phyloP scores from a whole-genome alignment of 345 rosid genomes.

The Populus alba region DNA sequence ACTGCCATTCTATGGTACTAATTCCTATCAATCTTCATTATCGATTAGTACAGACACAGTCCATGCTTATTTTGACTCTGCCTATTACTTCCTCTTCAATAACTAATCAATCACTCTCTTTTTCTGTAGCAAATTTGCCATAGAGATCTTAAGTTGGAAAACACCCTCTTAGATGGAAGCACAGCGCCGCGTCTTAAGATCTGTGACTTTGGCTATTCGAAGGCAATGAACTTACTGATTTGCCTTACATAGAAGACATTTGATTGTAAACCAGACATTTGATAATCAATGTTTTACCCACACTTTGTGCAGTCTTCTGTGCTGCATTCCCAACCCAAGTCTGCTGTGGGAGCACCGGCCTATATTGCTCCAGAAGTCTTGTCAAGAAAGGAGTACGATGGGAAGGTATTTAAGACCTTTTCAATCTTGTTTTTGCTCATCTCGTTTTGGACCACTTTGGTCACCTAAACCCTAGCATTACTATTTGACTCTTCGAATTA shows the following conservation, averaged over 20 bases:
- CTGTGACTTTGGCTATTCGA: slow-evolving; percentile 29
- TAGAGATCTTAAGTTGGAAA: slow-evolving; percentile 28
- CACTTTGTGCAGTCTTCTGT: slow-evolving; percentile 17
- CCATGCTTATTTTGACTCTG: not conserved
- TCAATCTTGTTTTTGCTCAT: not conserved
- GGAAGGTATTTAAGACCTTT: slow-evolving; percentile 12
- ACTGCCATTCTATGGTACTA: slow-evolving; percentile 29
- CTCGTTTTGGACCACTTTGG: not conserved
- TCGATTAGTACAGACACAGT: not conserved
- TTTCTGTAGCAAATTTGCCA: slow-evolving; percentile 26
- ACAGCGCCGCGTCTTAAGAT: slow-evolving; percentile 21
- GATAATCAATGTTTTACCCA: not conserved
- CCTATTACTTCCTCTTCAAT: too few relatives aligned
- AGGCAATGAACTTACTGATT: slow-evolving; percentile 7
- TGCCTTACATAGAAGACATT: not conserved
- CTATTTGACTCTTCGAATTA: not conserved
- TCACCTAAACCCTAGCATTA: not conserved
- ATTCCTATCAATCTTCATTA: not conserved
- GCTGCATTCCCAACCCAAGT: slow-evolving; percentile 29
- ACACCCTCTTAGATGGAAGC: slow-evolving; percentile 22
- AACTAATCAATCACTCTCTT: not conserved
- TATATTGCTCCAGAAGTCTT: slow-evolving; percentile 28
- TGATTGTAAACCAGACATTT: not conserved
- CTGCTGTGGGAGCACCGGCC: slow-evolving; percentile 28
- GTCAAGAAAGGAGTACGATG: slow-evolving; percentile 24